phyloP scores from a whole-genome alignment of 768 basidiomycete species.

The Boletus sensibilis region DNA sequence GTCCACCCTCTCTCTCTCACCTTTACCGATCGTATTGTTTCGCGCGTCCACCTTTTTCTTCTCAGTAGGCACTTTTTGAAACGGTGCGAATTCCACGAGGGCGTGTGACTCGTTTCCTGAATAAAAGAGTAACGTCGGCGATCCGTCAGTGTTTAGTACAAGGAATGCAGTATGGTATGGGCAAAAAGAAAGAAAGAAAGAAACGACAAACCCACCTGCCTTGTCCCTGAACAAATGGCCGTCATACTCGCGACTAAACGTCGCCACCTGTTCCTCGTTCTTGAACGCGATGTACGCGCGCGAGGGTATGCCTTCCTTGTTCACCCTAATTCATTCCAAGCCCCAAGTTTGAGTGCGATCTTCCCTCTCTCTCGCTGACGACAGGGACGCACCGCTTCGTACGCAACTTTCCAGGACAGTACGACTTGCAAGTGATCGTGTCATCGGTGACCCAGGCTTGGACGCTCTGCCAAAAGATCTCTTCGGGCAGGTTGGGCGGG shows the following conservation, averaged over 20 bases:
- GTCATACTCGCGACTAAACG: slow-evolving; percentile 82
- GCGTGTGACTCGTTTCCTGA: slow-evolving; percentile 85
- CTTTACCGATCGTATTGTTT: slow-evolving; percentile 84
- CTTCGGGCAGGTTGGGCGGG: slow-evolving; percentile 90
- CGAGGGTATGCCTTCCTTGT: slow-evolving; percentile 83
- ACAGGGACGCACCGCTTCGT: slow-evolving; percentile 51
- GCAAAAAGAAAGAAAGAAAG: too few species aligned
- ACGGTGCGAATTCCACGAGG: slow-evolving; percentile 92
- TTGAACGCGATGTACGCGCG: slow-evolving; percentile 93
- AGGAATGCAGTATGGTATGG: too few species aligned
- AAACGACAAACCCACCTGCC: slow-evolving; percentile 51
- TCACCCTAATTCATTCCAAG: slow-evolving; percentile 45
- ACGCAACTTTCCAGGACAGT: slow-evolving; percentile 64
- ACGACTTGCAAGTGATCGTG: slow-evolving; percentile 64
- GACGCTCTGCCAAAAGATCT: slow-evolving; percentile 92
- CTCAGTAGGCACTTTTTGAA: slow-evolving; percentile 75
- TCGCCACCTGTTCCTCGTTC: slow-evolving; percentile 63
- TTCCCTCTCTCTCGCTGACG: background rate
- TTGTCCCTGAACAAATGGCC: slow-evolving; percentile 92
- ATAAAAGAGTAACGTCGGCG: background rate
- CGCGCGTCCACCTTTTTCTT: slow-evolving; percentile 80
- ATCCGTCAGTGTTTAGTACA: background rate
- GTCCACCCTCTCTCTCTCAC: background rate
- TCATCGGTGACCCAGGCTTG: slow-evolving; percentile 80
- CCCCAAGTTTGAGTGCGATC: background rate